Conservation (phyloP, 768 basidiomycete species). For the Amanita molliuscula region DNA sequence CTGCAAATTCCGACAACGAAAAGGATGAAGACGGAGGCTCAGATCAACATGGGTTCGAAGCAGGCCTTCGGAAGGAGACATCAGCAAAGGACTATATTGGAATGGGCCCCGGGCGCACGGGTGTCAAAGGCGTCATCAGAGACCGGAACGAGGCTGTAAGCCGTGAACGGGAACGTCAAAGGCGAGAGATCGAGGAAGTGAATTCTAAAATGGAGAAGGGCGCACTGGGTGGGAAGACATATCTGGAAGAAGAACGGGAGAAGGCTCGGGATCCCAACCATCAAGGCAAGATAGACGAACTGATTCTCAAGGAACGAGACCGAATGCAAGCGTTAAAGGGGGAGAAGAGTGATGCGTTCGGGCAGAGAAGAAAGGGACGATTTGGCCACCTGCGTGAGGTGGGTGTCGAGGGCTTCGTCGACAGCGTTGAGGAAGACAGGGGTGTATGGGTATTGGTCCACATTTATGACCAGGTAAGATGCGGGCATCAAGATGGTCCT, state of each 20-base stretch:
- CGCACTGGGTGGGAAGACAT: conserved; percentile 59
- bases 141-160: conserved; percentile 64
- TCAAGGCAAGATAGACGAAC: conserved; percentile 36
- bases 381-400: conserved; percentile 82
- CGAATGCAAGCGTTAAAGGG: conserved; percentile 13
- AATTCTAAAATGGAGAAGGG: conserved; percentile 53
- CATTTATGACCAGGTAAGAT: conserved; percentile 68
- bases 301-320: conserved; percentile 33
- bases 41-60: conserved; percentile 20
- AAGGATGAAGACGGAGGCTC: neutral
- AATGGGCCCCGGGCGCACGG: conserved; percentile 79
- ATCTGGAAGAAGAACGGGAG: conserved; percentile 66
- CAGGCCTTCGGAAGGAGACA: conserved; percentile 18
- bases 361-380: conserved; percentile 37
- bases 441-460: conserved; percentile 80
- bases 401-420: conserved; percentile 59
- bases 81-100: conserved; percentile 50
- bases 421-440: conserved; percentile 65
- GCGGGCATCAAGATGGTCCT: neutral
- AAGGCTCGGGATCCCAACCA: conserved; percentile 21
- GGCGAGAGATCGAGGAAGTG: conserved; percentile 41
- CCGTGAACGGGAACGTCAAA: conserved; percentile 40
- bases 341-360: conserved; percentile 33
- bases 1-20: neutral
- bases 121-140: conserved; percentile 82